phyloP scores from a whole-genome alignment of 306 rosid genomes.

The Begonia masoniana region DNA sequence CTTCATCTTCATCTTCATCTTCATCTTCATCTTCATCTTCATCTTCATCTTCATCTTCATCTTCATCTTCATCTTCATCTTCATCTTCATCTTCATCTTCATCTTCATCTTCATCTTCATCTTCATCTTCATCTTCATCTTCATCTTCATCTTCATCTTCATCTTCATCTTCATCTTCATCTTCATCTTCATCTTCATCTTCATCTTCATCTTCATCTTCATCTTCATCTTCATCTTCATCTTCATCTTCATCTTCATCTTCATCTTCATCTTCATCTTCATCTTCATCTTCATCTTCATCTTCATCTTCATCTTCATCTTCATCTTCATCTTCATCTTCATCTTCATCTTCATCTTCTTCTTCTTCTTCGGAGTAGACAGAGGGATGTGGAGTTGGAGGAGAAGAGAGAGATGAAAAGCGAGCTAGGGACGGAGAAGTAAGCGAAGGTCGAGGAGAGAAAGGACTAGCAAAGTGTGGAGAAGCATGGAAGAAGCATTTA shows the following conservation, averaged over 20 bases:
- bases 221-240: slow-evolving; percentile 5
- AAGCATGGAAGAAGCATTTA: not conserved
- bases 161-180: slow-evolving; percentile 3
- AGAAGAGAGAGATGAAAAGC: slow-evolving; percentile 17
- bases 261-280: slow-evolving; percentile 11
- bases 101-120: slow-evolving; percentile 5
- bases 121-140: slow-evolving; percentile 9
- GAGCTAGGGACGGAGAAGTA: slow-evolving; percentile 12
- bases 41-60: slow-evolving; percentile 3
- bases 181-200: slow-evolving; percentile 11
- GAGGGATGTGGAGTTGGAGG: slow-evolving; percentile 10
- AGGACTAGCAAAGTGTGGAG: slow-evolving; percentile 7
- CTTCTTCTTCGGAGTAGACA: slow-evolving; percentile 4
- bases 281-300: slow-evolving; percentile 3
- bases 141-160: slow-evolving; percentile 11
- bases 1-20: slow-evolving; percentile 9
- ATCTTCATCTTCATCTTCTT: slow-evolving; percentile 4
- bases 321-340: slow-evolving; percentile 11
- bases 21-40: slow-evolving; percentile 11
- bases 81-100: slow-evolving; percentile 11
- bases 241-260: slow-evolving; percentile 9
- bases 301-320: slow-evolving; percentile 11
- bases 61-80: slow-evolving; percentile 11
- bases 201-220: slow-evolving; percentile 11
- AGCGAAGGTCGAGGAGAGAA: slow-evolving; percentile 4